These are phyloP conservation scores for Przewalskia tangutica DNA, from an alignment of 257 asterid species.

Conservation along the genomic window DNA sequence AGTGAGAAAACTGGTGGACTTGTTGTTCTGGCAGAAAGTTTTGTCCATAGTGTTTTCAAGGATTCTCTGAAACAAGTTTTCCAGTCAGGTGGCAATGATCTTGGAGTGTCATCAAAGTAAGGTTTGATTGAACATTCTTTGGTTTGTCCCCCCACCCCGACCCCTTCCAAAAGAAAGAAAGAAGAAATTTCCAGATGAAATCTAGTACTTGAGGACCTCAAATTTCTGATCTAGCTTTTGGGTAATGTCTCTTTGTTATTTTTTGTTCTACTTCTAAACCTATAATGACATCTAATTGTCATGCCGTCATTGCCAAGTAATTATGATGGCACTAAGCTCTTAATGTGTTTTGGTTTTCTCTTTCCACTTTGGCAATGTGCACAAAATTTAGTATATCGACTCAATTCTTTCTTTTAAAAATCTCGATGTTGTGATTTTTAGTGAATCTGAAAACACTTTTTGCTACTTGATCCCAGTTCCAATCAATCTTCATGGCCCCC, in stretches of 20 bases:
- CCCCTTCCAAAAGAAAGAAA: not conserved
- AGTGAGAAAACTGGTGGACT: conserved; percentile 93
- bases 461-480: not conserved
- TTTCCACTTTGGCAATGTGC: not conserved
- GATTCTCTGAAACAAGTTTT: conserved; percentile 75
- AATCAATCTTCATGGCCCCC: not conserved
- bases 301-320: not conserved
- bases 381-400: not conserved
- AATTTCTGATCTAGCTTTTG: not conserved
- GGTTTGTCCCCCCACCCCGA: not conserved
- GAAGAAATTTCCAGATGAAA: not conserved
- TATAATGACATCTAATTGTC: not conserved
- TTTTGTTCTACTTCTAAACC: not conserved
- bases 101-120: conserved; percentile 87
- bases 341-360: not conserved
- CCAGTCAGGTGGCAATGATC: conserved; percentile 72
- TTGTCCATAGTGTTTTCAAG: conserved; percentile 93
- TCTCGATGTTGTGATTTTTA: not conserved
- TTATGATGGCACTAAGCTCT: not conserved
- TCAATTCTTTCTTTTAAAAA: not conserved
- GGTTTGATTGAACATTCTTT: conserved; percentile 26
- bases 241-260: not conserved
- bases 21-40: conserved; percentile 92
- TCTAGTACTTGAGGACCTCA: not conserved
- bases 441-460: not conserved